Evolutionary conservation across 352 stramenopile species (phyloP).

Genomic region (Thalassiosira oceanica): DNA sequence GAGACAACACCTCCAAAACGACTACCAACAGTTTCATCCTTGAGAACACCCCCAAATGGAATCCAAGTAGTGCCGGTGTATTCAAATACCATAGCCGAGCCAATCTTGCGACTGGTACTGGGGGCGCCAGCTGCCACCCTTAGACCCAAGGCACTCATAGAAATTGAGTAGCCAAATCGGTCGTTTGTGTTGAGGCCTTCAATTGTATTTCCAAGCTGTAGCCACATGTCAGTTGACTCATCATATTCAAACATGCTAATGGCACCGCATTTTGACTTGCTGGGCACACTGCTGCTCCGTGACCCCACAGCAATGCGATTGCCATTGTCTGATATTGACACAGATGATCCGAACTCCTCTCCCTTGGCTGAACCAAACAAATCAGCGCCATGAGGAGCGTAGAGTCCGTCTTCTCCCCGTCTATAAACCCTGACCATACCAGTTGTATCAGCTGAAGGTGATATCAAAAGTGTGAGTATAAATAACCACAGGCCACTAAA

Average conservation of each 20-base stretch:
- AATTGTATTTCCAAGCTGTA: conserved; percentile 39
- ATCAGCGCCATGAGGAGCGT: conserved; percentile 26
- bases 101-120: conserved; percentile 21
- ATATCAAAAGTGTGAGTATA: too few relatives aligned
- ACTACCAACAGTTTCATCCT: conserved; percentile 12
- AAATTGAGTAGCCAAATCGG: conserved; percentile 37
- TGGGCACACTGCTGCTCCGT: conserved; percentile 23
- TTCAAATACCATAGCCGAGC: conserved; percentile 21
- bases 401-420: conserved; percentile 3
- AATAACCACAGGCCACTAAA: too few relatives aligned
- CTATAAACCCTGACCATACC: conserved; percentile 41
- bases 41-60: conserved; percentile 16
- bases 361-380: conserved; percentile 30
- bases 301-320: conserved; percentile 26
- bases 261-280: conserved; percentile 32
- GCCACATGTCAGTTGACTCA: conserved; percentile 18
- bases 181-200: conserved; percentile 25
- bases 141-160: conserved; percentile 27
- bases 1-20: conserved; percentile 38
- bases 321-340: conserved; percentile 46
- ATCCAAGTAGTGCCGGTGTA: conserved; percentile 28
- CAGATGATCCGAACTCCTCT: conserved; percentile 46
- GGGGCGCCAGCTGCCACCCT: conserved; percentile 30
- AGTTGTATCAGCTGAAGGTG: conserved; percentile 13
- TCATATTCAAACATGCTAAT: conserved; percentile 33